These are phyloP conservation scores for Metarhizium anisopliae DNA, from an alignment of 2,329 filamentous ascomycete species.

Conservation along the genomic window DNA sequence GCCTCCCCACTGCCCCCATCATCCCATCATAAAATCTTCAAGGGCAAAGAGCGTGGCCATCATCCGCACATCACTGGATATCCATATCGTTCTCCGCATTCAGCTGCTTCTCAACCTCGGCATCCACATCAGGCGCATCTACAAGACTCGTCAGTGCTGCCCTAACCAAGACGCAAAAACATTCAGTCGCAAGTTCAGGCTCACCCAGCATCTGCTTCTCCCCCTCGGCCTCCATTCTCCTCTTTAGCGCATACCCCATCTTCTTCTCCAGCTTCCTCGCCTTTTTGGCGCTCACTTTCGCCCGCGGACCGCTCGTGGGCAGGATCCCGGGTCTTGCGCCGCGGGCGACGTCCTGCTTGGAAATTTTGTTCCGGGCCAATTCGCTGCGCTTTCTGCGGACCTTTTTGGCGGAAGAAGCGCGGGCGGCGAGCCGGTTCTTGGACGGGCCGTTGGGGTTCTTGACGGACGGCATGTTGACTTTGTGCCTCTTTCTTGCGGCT, in stretches of 20 bases:
- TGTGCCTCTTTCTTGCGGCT: not conserved
- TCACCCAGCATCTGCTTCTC: constrained; percentile 41
- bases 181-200: constrained; percentile 4
- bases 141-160: not conserved
- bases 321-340: constrained; percentile 44
- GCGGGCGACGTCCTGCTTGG: constrained; percentile 33
- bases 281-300: constrained; percentile 45
- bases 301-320: constrained; percentile 46
- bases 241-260: constrained; percentile 41
- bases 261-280: constrained; percentile 46
- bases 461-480: constrained; percentile 39
- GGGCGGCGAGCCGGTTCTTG: constrained; percentile 41
- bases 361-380: constrained; percentile 27
- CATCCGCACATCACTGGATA: constrained; percentile 9
- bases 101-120: constrained; percentile 4
- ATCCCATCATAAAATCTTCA: not conserved
- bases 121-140: constrained; percentile 12
- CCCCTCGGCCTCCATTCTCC: constrained; percentile 41
- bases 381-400: constrained; percentile 31
- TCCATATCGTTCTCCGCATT: constrained; percentile 13
- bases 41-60: not conserved
- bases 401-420: constrained; percentile 35
- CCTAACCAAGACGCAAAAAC: not conserved
- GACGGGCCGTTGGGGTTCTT: constrained; percentile 50
- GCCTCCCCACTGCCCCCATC: not conserved